phyloP scores from a whole-genome alignment of 352 stramenopile species.

The Phytophthora pistaciae region DNA sequence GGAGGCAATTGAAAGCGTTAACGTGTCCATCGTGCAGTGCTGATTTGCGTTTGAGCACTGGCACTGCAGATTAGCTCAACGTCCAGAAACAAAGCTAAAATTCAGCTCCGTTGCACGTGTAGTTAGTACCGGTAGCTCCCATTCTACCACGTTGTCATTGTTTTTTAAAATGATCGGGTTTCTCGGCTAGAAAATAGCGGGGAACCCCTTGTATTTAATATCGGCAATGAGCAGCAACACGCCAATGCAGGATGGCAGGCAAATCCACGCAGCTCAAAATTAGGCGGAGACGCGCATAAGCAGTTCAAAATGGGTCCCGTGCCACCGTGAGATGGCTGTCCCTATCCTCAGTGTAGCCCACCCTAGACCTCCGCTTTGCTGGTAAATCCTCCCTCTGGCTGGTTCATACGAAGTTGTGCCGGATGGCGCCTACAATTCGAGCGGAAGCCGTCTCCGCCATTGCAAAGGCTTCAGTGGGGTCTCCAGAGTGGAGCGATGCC shows the following conservation, averaged over 20 bases:
- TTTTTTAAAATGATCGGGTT: background rate
- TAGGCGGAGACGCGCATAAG: constrained; percentile 7
- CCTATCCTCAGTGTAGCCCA: background rate
- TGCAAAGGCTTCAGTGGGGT: background rate
- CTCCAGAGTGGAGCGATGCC: background rate
- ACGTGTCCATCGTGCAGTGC: background rate
- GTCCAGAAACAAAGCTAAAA: background rate
- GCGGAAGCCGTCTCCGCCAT: background rate
- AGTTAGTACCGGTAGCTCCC: background rate
- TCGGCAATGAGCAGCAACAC: constrained; percentile 1
- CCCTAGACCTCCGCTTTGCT: constrained; percentile 12
- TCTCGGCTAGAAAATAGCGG: background rate
- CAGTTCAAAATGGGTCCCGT: background rate
- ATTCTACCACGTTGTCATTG: background rate
- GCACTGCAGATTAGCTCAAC: background rate
- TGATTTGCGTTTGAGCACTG: background rate
- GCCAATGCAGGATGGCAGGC: background rate
- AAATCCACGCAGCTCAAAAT: constrained; percentile 14
- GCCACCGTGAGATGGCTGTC: constrained; percentile 4
- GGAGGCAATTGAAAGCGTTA: background rate
- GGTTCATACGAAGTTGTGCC: constrained; percentile 7
- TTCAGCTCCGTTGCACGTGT: background rate
- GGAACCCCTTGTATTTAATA: background rate
- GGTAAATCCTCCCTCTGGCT: constrained; percentile 14
- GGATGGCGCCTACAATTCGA: constrained; percentile 6